Evolutionary conservation across 257 asterid genomes (phyloP).

Genomic region (Vinca minor): DNA sequence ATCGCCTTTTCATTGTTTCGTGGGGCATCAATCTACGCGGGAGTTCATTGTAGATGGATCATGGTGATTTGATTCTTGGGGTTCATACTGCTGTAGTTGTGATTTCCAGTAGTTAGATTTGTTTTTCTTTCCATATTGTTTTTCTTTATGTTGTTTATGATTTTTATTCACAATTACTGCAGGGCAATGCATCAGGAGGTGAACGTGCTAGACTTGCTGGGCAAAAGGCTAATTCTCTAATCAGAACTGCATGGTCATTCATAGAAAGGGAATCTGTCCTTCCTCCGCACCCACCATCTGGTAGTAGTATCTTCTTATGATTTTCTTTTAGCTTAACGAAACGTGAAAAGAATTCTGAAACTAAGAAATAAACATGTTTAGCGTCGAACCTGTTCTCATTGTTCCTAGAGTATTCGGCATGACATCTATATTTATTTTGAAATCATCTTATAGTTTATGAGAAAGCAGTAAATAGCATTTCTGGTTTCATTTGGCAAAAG

Average conservation of each 20-base stretch:
- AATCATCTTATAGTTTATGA: no score
- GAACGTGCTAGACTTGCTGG: conserved; percentile 76
- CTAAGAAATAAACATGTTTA: not conserved
- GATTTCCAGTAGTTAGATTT: conserved; percentile 1
- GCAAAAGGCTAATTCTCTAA: conserved; percentile 50
- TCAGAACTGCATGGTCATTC: conserved; percentile 60
- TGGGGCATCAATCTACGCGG: conserved; percentile 82
- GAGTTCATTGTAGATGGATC: conserved; percentile 82
- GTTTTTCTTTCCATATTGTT: conserved; percentile 2
- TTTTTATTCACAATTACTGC: conserved; percentile 13
- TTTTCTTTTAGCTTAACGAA: conserved; percentile 10
- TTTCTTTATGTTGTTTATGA: no score
- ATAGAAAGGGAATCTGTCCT: conserved; percentile 59
- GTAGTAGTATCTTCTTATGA: conserved; percentile 28
- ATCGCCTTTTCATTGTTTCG: conserved; percentile 88
- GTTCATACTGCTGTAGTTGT: conserved; percentile 8
- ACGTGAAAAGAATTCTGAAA: not conserved
- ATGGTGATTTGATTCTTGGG: conserved; percentile 37
- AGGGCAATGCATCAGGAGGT: conserved; percentile 99
- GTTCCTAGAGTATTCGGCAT: no score
- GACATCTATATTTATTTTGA: no score
- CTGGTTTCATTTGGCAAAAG: not conserved
- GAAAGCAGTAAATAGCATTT: not conserved
- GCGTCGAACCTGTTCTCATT: not conserved
- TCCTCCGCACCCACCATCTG: conserved; percentile 56